phyloP scores from a whole-genome alignment of 2,329 filamentous ascomycete genomes.

The Nannizziopsis arthrosporioides region DNA sequence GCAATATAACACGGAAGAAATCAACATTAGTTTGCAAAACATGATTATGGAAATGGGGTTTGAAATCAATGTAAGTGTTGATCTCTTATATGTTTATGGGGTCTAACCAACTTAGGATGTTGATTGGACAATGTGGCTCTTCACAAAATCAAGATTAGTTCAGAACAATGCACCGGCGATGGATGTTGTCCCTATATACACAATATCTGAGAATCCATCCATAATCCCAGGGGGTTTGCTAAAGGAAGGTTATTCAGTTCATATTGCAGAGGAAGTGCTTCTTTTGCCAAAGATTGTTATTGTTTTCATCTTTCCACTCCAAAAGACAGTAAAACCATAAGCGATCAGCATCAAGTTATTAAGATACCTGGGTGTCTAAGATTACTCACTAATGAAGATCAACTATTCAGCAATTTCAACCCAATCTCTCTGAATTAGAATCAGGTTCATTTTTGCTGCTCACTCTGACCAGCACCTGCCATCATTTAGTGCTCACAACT shows the following conservation, averaged over 20 bases:
- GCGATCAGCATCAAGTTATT: too few relatives aligned
- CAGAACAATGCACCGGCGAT: neutral
- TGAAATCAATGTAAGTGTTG: too few relatives aligned
- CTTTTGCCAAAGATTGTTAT: neutral
- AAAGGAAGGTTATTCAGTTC: neutral
- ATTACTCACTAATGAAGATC: too few relatives aligned
- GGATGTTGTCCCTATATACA: constrained; percentile 2
- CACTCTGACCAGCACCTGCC: too few relatives aligned
- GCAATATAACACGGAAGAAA: constrained; percentile 6
- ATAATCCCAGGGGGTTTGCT: neutral
- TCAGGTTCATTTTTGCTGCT: too few relatives aligned
- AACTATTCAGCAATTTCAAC: too few relatives aligned
- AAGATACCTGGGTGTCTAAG: too few relatives aligned
- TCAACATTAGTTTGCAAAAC: neutral
- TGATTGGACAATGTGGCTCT: constrained; percentile 7
- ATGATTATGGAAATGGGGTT: constrained; percentile 1
- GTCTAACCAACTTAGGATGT: neutral
- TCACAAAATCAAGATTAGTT: constrained; percentile 4
- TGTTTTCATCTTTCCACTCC: constrained; percentile 6
- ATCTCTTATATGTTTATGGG: too few relatives aligned
- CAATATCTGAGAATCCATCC: neutral
- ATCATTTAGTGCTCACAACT: too few relatives aligned
- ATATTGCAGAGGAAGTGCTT: neutral
- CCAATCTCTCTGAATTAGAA: too few relatives aligned
- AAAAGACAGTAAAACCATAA: neutral